Evolutionary conservation across 371 early-diverging fungal species (phyloP), one percentile per base, ranked within the genome.

Genomic region (Syncephalastrum sp.): DNA sequence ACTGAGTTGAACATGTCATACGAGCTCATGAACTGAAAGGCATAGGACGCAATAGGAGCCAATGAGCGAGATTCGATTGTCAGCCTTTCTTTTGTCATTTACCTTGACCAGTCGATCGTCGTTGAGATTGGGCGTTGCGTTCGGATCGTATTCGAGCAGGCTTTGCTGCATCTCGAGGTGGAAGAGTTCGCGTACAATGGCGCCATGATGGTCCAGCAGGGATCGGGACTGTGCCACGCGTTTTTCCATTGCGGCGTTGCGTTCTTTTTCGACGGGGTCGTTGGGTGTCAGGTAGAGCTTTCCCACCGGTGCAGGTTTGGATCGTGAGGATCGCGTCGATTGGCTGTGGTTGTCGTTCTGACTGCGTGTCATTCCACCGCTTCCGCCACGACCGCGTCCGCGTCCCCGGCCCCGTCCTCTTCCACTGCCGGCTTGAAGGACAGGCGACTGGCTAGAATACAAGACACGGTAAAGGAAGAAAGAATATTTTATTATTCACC

Each of bases 101-200:
- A 82, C 84, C 67, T 80, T 72, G 33, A 71, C 47, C 52, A 85
- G 73, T 8, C 76, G 72, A 44, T 84, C 80, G 29, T 83, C 82
- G 42, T 77, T 76, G 50, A 76, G 72, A 7, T 60, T 55, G 16
- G 72, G 69, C 49, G 58, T 58, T 24, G 67, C 63, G 45, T 64
- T 59, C 6, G 84, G 82, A 49, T 82, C 74, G 50, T 77, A 87
- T 5, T 79, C 82, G 29, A 84, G 60, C 67, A 82, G 74, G 25
- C 69, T 77, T 43, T 75, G 75, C 62, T 76, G 74, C 4, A 79
- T 57, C 55, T 85, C 85, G 16, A 87, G 61, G 47, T 84, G 82
- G 45, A 78, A 84, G 16, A 85, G 54, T 59, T 87, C 83, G n/a
- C 81, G 75, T 8, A 77, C 72, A n/a, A 70, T 58, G 25, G 65